A percentile compares a stretch with the other conserved stretches of the same genome.
These are phyloP conservation scores for Penicillium palitans DNA, from an alignment of 2,329 filamentous ascomycete genomes.

Conservation along the genomic window DNA sequence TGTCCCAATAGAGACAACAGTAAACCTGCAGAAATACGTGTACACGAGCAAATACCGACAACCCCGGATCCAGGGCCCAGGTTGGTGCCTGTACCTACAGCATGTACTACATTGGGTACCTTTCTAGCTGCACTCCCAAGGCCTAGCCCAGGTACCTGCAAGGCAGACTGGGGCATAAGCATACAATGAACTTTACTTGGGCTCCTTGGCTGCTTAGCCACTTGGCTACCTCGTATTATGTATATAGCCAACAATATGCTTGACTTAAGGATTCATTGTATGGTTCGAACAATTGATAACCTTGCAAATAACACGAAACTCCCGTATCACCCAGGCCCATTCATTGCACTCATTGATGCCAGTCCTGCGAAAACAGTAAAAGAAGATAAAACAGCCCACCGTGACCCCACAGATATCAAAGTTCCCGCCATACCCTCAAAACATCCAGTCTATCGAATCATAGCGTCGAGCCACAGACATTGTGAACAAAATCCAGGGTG, in stretches of 20 bases:
- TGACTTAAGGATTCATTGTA: constrained; percentile 7
- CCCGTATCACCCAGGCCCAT: constrained; percentile 32
- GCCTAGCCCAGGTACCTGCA: not conserved
- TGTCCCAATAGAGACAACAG: not conserved
- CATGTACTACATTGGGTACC: not conserved
- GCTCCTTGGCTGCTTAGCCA: not conserved
- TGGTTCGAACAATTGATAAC: constrained; percentile 3
- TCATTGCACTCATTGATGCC: constrained; percentile 34
- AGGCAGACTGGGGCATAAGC: constrained; percentile 5
- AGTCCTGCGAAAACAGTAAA: constrained; percentile 17
- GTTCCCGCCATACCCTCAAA: constrained; percentile 10
- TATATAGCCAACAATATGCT: not conserved
- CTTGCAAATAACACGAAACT: constrained; percentile 28
- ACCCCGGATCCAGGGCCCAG: not conserved
- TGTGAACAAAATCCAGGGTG: constrained; percentile 2
- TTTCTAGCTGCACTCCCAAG: not conserved
- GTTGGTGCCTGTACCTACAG: not conserved
- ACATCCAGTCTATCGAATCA: constrained; percentile 12
- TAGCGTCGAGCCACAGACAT: constrained; percentile 2
- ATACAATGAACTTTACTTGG: not conserved
- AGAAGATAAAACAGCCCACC: constrained; percentile 17
- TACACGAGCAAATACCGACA: not conserved
- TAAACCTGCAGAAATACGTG: not conserved
- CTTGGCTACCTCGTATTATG: not conserved
- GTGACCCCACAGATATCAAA: constrained; percentile 14